These are phyloP conservation scores for Cladosporium sp. DNA, from an alignment of 2,329 filamentous ascomycete species.

Conservation along the genomic window DNA sequence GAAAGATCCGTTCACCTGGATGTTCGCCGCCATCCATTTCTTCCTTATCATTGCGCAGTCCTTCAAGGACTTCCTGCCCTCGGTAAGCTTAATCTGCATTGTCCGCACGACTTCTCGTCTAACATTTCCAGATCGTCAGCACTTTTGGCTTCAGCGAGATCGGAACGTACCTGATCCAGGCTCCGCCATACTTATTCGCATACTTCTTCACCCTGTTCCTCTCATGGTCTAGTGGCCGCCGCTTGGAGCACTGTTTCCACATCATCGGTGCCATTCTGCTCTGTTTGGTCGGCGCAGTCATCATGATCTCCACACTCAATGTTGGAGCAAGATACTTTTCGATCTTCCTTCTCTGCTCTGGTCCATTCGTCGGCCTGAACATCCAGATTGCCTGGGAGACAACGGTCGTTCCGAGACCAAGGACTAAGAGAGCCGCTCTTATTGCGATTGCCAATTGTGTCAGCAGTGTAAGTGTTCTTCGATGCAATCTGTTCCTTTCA, in stretches of 20 bases:
- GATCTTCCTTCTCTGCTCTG: conserved; percentile 29
- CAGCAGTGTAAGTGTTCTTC: conserved; percentile 1
- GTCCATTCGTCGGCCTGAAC: conserved; percentile 37
- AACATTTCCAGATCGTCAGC: conserved; percentile 42
- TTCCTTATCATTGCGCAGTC: conserved; percentile 23
- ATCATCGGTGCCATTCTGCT: conserved; percentile 24
- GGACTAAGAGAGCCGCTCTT: conserved; percentile 39
- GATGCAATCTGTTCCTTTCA: too few species aligned
- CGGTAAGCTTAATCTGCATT: not conserved
- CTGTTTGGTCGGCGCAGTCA: conserved; percentile 21
- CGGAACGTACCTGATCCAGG: conserved; percentile 42
- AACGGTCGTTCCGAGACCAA: conserved; percentile 37
- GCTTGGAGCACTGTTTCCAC: conserved; percentile 29
- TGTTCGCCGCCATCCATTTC: conserved; percentile 37
- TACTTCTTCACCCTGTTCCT: conserved; percentile 24
- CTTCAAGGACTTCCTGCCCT: conserved; percentile 17
- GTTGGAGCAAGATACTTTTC: conserved; percentile 30
- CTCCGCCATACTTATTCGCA: conserved; percentile 35
- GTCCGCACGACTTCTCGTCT: not conserved
- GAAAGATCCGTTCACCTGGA: conserved; percentile 17
- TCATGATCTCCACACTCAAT: conserved; percentile 30
- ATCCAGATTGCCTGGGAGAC: conserved; percentile 42
- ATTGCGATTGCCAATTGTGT: conserved; percentile 38
- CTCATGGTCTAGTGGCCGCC: conserved; percentile 26
- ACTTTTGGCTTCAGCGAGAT: conserved; percentile 65